Conservation (phyloP, 2,329 filamentous ascomycete species). For the Salinomyces thailandicus region DNA sequence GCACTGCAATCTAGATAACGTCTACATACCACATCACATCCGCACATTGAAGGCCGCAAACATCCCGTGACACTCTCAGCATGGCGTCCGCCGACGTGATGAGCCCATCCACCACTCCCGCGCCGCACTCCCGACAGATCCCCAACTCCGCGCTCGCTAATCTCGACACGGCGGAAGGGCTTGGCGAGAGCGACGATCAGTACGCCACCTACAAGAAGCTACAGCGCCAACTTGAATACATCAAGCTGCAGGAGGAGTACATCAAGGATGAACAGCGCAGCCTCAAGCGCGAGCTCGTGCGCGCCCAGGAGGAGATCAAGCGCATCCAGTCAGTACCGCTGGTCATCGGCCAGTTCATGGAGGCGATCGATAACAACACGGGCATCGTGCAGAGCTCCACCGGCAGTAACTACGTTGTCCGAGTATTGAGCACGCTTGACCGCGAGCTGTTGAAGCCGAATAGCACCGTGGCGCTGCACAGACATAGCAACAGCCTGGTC, state of each 20-base stretch:
- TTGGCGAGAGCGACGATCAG: constrained; percentile 76
- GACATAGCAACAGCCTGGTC: constrained; percentile 95
- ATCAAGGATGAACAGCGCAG: constrained; percentile 99
- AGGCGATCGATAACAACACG: constrained; percentile 98
- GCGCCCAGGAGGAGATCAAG: constrained; percentile 98
- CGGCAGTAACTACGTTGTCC: constrained; percentile 96
- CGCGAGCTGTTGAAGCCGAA: constrained; percentile 96
- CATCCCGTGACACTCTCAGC: no score
- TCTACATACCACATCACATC: no score
- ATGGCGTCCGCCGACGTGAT: constrained; percentile 89
- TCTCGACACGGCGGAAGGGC: constrained; percentile 80
- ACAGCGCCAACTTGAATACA: constrained; percentile 90
- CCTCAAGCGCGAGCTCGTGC: constrained; percentile 90
- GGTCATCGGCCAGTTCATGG: constrained; percentile 99
- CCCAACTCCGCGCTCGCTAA: constrained; percentile 71
- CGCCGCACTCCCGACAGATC: constrained; percentile 70
- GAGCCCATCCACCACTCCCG: constrained; percentile 61
- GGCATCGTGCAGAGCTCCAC: constrained; percentile 98
- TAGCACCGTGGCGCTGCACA: constrained; percentile 91
- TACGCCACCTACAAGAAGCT: constrained; percentile 95
- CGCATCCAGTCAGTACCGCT: constrained; percentile 95
- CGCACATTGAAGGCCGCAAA: no score
- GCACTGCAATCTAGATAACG: no score
- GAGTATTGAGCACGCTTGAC: constrained; percentile 94
- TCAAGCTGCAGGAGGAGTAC: constrained; percentile 97